Conservation (phyloP, 2,329 filamentous ascomycete genomes). For the Ophiostoma tasmaniense region DNA sequence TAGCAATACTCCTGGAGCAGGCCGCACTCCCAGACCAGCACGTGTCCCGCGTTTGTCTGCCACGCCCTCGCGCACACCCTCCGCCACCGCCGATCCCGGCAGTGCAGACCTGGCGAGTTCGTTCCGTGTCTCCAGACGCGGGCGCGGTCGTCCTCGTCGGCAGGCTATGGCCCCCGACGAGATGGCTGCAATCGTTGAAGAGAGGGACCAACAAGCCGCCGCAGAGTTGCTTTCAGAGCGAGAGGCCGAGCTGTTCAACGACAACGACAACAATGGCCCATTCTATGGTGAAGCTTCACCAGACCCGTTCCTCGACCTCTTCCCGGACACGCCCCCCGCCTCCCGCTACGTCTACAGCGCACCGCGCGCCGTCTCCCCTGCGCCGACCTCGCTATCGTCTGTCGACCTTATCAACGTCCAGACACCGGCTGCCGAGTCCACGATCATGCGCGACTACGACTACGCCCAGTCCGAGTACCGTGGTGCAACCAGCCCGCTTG, state of each 20-base stretch:
- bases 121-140: slow-evolving; percentile 26
- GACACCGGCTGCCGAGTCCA: slow-evolving; percentile 12
- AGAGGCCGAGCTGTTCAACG: background rate
- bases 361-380: slow-evolving; percentile 11
- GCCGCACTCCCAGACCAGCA: background rate
- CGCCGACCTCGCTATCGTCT: slow-evolving; percentile 16
- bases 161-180: slow-evolving; percentile 23
- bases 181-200: slow-evolving; percentile 24
- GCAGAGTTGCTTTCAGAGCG: background rate
- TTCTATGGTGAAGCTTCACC: slow-evolving; percentile 4
- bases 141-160: slow-evolving; percentile 26
- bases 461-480: background rate
- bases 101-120: slow-evolving; percentile 17
- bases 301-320: slow-evolving; percentile 8
- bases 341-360: background rate
- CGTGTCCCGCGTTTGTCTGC: background rate
- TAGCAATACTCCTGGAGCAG: slow-evolving; percentile 1
- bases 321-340: background rate
- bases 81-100: background rate
- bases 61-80: background rate
- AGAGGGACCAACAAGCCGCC: slow-evolving; percentile 14
- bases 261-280: background rate
- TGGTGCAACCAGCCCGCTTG: background rate
- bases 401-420: slow-evolving; percentile 17
- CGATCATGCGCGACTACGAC: background rate